Percentiles rank a stretch among this genome's conserved stretches.
phyloP scores from a whole-genome alignment of 768 basidiomycete species.

The Termitomyces sp. region DNA sequence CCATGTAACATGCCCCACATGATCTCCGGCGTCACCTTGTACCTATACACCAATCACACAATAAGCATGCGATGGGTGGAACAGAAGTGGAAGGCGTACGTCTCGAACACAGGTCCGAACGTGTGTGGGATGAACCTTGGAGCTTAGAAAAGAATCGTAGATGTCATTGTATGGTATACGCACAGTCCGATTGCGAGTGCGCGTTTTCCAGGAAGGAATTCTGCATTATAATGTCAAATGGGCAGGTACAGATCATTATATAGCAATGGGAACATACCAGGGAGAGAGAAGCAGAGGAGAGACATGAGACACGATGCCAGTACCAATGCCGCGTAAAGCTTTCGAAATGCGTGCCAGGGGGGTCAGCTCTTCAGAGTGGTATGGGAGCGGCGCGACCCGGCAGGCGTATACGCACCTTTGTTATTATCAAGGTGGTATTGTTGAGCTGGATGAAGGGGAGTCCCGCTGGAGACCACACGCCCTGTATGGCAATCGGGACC shows the following conservation, averaged over 20 bases:
- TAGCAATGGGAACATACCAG: too few species aligned
- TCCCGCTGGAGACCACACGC: conserved; percentile 55
- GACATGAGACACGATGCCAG: conserved; percentile 58
- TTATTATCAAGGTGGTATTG: conserved; percentile 73
- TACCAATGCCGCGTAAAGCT: conserved; percentile 70
- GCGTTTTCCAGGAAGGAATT: conserved; percentile 83
- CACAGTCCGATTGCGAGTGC: conserved; percentile 75
- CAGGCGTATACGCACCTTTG: conserved; percentile 64
- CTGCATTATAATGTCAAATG: conserved; percentile 31
- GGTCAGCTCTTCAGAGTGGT: background rate
- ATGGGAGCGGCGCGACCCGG: too few species aligned
- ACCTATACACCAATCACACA: conserved; percentile 29
- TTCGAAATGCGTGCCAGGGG: background rate
- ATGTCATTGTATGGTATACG: conserved; percentile 70
- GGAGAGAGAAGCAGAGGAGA: conserved; percentile 65
- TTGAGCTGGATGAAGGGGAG: conserved; percentile 79
- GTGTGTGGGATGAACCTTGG: conserved; percentile 78
- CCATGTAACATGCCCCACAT: conserved; percentile 76
- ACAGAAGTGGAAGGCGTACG: too few species aligned
- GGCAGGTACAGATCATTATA: background rate
- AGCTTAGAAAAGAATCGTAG: conserved; percentile 71
- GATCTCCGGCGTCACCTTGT: conserved; percentile 65
- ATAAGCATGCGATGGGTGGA: too few species aligned
- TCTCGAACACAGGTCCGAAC: conserved; percentile 58
- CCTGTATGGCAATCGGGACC: conserved; percentile 73